Evolutionary conservation across 495 filamentous ascomycete genomes (phyloP).

Genomic region (Aspergillus hancockii): DNA sequence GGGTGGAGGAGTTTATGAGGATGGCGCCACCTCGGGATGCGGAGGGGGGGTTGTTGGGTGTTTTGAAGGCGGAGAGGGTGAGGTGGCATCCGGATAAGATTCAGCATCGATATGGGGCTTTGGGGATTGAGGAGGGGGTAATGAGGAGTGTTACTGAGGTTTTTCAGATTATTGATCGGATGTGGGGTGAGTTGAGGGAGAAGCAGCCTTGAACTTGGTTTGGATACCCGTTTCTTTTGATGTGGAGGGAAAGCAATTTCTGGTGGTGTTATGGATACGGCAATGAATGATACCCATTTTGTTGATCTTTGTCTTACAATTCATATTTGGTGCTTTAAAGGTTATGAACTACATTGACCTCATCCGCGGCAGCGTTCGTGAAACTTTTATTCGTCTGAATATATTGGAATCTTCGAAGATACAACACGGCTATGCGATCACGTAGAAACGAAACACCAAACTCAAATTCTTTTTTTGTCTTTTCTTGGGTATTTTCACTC

Average conservation of each 20-base stretch:
- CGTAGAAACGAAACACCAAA: slow-evolving; percentile 9
- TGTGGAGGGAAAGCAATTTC: too few species aligned
- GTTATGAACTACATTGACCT: not conserved
- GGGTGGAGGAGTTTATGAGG: slow-evolving; percentile 65
- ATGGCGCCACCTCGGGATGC: slow-evolving; percentile 45
- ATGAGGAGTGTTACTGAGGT: slow-evolving; percentile 83
- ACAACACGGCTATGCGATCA: slow-evolving; percentile 26
- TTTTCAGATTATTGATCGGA: slow-evolving; percentile 83
- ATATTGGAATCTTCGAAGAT: slow-evolving; percentile 13
- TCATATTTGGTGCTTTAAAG: not conserved
- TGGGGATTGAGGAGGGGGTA: slow-evolving; percentile 62
- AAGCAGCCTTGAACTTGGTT: slow-evolving; percentile 19
- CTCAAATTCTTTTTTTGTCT: slow-evolving; percentile 13
- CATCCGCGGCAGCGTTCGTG: not conserved
- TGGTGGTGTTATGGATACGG: not conserved
- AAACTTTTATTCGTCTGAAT: slow-evolving; percentile 18
- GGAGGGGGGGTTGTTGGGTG: slow-evolving; percentile 46
- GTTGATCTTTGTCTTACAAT: slow-evolving; percentile 2
- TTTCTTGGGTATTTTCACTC: not conserved
- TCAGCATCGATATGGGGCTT: slow-evolving; percentile 78
- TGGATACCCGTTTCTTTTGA: slow-evolving; percentile 12
- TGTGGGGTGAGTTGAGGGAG: slow-evolving; percentile 66
- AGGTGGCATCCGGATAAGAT: slow-evolving; percentile 99
- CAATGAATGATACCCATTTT: not conserved
- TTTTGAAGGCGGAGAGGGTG: slow-evolving; percentile 82